A percentile compares a stretch with the other conserved stretches of the same genome.
These are phyloP conservation scores for Cystobasidium tubakii DNA, from an alignment of 768 basidiomycete species.

Conservation along the genomic window DNA sequence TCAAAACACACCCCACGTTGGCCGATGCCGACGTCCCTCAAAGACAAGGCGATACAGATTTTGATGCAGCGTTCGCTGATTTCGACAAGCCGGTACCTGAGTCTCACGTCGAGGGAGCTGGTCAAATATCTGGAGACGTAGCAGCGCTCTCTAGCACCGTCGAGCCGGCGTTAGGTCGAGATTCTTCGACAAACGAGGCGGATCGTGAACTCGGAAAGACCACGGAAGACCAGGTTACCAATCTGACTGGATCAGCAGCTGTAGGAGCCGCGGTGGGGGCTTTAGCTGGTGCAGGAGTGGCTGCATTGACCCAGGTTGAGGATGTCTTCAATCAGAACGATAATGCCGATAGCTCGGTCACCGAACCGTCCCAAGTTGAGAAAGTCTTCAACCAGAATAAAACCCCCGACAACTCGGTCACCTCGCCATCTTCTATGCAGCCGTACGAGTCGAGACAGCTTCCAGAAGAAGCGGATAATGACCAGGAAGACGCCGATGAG, in stretches of 20 bases:
- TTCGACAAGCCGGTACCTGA: conserved; percentile 8
- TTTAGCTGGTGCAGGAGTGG: neutral
- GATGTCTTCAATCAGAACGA: neutral
- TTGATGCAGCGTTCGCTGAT: conserved; percentile 28
- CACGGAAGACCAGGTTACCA: neutral
- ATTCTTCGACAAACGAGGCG: too few relatives aligned
- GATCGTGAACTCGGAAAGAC: neutral
- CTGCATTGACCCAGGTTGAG: neutral
- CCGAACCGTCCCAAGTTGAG: neutral
- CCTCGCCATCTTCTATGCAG: neutral
- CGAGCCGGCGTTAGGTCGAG: too few relatives aligned
- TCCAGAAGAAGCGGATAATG: neutral
- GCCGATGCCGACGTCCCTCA: neutral
- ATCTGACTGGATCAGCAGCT: neutral
- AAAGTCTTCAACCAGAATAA: neutral
- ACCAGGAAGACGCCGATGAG: neutral
- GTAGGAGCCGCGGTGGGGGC: neutral
- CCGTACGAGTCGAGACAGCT: conserved; percentile 16
- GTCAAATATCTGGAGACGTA: neutral
- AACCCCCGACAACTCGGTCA: neutral
- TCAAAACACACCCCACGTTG: neutral
- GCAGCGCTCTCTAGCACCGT: too few relatives aligned
- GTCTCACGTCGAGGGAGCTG: neutral
- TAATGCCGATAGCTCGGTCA: neutral
- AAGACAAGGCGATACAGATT: neutral